Conservation (phyloP, 140 eudicot genomes). For the Flaveria floridana region DNA sequence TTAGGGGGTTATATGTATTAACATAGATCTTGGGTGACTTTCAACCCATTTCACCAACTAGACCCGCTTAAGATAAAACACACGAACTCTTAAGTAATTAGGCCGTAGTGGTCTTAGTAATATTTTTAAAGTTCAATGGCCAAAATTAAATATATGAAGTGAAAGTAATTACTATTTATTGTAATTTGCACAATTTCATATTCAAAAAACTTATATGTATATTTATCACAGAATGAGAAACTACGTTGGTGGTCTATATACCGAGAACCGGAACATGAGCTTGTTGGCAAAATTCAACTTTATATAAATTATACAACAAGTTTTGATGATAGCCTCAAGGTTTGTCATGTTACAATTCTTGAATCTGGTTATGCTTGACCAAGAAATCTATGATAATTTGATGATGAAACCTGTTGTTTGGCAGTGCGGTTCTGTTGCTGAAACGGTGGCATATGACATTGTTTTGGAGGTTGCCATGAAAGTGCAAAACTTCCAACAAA, state of each 20-base stretch:
- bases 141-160: background rate
- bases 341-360: conserved; percentile 28
- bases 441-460: conserved; percentile 81
- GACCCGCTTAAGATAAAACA: conserved; percentile 1
- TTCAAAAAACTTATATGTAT: conserved; percentile 15
- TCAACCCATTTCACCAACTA: background rate
- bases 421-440: conserved; percentile 92
- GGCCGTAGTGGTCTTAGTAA: background rate
- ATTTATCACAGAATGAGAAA: conserved; percentile 63
- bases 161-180: background rate
- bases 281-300: conserved; percentile 78
- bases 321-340: conserved; percentile 76
- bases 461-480: conserved; percentile 77
- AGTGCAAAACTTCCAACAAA: conserved; percentile 66
- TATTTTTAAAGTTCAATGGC: background rate
- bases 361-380: conserved; percentile 6
- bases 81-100: background rate
- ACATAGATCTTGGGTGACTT: background rate
- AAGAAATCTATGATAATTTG: conserved; percentile 1
- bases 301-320: conserved; percentile 65
- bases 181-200: background rate
- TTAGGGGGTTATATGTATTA: conserved; percentile 7
- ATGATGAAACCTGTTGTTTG: conserved; percentile 19
- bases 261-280: conserved; percentile 81
- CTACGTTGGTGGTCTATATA: conserved; percentile 85